Conservation (phyloP, 495 filamentous ascomycete genomes). For the Tuber magnatum region DNA sequence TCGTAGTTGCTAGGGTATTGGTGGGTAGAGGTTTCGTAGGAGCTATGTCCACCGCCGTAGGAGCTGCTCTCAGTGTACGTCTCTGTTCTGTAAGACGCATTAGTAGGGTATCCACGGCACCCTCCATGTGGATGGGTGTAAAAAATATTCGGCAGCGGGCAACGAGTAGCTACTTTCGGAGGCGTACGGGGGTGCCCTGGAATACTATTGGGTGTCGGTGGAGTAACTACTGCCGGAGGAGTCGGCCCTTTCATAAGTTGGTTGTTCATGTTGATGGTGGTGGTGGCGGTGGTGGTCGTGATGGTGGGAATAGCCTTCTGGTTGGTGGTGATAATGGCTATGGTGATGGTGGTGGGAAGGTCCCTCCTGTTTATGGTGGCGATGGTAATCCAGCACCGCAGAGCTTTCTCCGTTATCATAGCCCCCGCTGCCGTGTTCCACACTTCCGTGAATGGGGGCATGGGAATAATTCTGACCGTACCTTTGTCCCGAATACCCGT, state of each 20-base stretch:
- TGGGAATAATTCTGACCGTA: background rate
- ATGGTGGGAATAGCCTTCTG: background rate
- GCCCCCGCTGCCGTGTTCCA: background rate
- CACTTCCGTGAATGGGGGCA: background rate
- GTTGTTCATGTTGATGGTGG: background rate
- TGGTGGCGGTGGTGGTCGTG: background rate
- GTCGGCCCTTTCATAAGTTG: background rate
- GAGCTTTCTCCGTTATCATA: background rate
- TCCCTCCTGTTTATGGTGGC: background rate
- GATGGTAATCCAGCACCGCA: background rate
- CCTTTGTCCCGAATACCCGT: slow-evolving; percentile 8
- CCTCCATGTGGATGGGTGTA: background rate
- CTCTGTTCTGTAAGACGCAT: background rate
- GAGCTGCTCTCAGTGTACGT: background rate
- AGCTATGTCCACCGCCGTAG: slow-evolving; percentile 3
- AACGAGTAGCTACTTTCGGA: background rate
- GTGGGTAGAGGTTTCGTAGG: slow-evolving; percentile 9
- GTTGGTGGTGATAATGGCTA: background rate
- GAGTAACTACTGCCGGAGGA: background rate
- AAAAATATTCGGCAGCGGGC: background rate
- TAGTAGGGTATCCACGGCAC: background rate
- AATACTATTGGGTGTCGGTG: background rate
- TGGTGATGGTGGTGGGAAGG: background rate
- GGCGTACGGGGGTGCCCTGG: background rate
- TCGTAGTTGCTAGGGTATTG: background rate